phyloP scores from a whole-genome alignment of 2,329 filamentous ascomycete genomes.

The Huntiella savannae region DNA sequence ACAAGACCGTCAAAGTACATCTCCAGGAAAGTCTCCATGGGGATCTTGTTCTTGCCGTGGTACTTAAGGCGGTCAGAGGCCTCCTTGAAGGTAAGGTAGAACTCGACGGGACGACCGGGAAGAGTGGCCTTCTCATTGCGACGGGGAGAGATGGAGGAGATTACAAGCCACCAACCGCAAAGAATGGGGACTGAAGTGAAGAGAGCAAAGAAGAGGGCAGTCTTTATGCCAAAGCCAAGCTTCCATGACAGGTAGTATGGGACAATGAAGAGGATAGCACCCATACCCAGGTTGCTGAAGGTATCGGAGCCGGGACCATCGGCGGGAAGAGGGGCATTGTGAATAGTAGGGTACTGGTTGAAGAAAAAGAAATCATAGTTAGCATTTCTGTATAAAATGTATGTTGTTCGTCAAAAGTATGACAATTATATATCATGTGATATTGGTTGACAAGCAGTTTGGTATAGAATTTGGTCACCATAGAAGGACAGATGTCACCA shows the following conservation, averaged over 20 bases:
- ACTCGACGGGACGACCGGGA: conserved; percentile 71
- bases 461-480: too few relatives aligned
- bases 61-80: conserved; percentile 44
- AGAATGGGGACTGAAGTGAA: conserved; percentile 68
- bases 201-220: conserved; percentile 71
- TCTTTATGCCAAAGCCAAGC: conserved; percentile 69
- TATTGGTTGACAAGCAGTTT: too few relatives aligned
- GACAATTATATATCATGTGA: background rate
- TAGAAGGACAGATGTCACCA: too few relatives aligned
- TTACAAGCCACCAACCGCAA: conserved; percentile 54
- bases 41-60: conserved; percentile 60
- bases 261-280: conserved; percentile 47
- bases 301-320: conserved; percentile 67
- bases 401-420: background rate
- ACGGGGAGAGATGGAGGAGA: conserved; percentile 66
- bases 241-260: conserved; percentile 71
- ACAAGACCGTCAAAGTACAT: conserved; percentile 95
- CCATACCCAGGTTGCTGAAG: conserved; percentile 70
- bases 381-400: background rate
- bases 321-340: conserved; percentile 84
- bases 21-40: conserved; percentile 87
- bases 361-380: conserved; percentile 13
- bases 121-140: conserved; percentile 82
- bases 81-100: conserved; percentile 73
- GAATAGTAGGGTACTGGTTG: conserved; percentile 62